Evolutionary conservation across 108 stramenopile species (phyloP).

Genomic region (Chaetoceros muelleri): DNA sequence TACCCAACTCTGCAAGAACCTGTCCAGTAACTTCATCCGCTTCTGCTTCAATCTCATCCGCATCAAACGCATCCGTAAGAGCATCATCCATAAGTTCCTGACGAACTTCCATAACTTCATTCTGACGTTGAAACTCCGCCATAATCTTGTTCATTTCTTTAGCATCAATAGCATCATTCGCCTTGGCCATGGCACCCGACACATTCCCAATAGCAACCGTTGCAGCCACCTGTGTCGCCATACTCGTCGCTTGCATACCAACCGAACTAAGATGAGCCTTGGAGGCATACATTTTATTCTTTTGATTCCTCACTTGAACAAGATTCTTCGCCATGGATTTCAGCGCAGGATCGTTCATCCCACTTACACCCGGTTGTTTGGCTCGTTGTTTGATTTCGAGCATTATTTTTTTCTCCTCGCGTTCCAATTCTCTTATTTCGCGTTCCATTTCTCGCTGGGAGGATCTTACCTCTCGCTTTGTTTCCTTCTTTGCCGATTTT

Average conservation of each 20-base stretch:
- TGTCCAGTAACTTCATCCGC: conserved; percentile 61
- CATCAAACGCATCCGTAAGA: conserved; percentile 69
- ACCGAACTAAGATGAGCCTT: conserved; percentile 68
- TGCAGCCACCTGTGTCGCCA: conserved; percentile 60
- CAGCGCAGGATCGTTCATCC: conserved; percentile 44
- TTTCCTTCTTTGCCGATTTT: conserved; percentile 58
- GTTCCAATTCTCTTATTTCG: conserved; percentile 70
- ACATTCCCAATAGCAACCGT: conserved; percentile 46
- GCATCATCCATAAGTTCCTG: conserved; percentile 84
- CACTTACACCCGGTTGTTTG: conserved; percentile 22
- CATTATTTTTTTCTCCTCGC: conserved; percentile 58
- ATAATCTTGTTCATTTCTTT: conserved; percentile 62
- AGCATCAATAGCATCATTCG: conserved; percentile 60
- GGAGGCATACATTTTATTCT: conserved; percentile 42
- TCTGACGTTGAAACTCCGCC: conserved; percentile 56
- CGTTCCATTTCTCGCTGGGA: conserved; percentile 76
- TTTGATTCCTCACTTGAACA: conserved; percentile 57
- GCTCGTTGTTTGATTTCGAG: conserved; percentile 69
- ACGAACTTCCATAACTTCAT: conserved; percentile 48
- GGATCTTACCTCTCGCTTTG: conserved; percentile 44
- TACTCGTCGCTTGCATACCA: conserved; percentile 65
- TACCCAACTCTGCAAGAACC: conserved; percentile 77
- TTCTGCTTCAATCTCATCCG: conserved; percentile 66
- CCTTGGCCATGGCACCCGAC: conserved; percentile 35
- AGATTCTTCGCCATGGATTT: conserved; percentile 60